phyloP scores from a whole-genome alignment of 805 yeast genomes.

The Grigorovia humatica region DNA sequence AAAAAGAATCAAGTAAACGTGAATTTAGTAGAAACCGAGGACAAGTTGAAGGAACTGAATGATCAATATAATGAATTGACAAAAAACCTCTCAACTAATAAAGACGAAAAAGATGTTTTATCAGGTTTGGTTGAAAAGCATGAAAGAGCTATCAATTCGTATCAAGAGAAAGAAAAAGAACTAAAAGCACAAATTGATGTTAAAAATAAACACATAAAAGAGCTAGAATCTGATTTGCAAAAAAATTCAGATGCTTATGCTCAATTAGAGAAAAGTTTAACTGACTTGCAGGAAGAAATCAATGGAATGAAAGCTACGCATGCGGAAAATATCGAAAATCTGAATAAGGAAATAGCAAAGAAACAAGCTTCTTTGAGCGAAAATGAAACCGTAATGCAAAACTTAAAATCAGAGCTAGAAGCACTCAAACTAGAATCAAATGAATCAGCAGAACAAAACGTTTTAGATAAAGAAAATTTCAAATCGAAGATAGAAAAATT shows the following conservation, averaged over 20 bases:
- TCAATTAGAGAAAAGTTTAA: not conserved
- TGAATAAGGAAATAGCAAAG: not conserved
- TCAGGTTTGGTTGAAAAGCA: not conserved
- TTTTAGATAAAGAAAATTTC: not conserved
- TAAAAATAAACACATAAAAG: not conserved
- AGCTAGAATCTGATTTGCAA: not conserved
- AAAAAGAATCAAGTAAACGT: not conserved
- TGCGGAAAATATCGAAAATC: not conserved
- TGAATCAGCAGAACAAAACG: not conserved
- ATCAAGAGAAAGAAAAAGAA: not conserved
- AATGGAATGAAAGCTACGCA: not conserved
- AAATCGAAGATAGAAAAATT: slow-evolving; percentile 1
- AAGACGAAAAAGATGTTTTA: not conserved
- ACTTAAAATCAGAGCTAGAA: not conserved
- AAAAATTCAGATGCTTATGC: not conserved
- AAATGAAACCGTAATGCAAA: not conserved
- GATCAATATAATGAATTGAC: not conserved
- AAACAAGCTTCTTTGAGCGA: not conserved
- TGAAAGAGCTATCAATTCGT: not conserved
- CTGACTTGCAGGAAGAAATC: not conserved
- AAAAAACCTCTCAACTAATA: not conserved
- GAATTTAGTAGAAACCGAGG: not conserved
- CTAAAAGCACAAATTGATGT: not conserved
- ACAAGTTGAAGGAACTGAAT: not conserved
- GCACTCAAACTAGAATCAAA: not conserved